Conservation (phyloP, 768 basidiomycete species). For the Mycena belliarum region DNA sequence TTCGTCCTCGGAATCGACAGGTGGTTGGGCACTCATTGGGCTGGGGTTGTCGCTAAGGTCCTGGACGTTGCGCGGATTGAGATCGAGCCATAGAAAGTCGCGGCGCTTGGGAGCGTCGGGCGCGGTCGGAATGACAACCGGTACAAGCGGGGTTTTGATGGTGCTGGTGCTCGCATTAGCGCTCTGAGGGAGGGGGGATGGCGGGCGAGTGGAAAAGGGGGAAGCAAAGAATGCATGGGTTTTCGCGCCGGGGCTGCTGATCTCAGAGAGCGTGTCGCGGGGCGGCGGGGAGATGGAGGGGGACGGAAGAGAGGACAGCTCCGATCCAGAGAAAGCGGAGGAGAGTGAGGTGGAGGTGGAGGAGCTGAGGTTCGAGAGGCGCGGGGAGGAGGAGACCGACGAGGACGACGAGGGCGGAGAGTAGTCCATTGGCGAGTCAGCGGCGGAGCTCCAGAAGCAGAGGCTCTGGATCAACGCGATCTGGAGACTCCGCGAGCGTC, state of each 20-base stretch:
- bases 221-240: conserved; percentile 52
- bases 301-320: conserved; percentile 20
- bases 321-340: conserved; percentile 21
- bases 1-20: conserved; percentile 13
- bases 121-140: conserved; percentile 23
- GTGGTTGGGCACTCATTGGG: neutral
- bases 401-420: conserved; percentile 21
- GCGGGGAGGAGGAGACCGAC: conserved; percentile 20
- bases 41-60: conserved; percentile 11
- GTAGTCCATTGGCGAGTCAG: conserved; percentile 13
- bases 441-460: neutral
- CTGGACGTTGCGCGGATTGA: conserved; percentile 3
- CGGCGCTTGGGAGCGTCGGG: conserved; percentile 6
- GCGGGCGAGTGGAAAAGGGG: conserved; percentile 41
- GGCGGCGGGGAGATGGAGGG: conserved; percentile 19
- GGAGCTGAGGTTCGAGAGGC: conserved; percentile 18
- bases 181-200: conserved; percentile 32
- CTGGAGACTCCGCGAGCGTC: neutral
- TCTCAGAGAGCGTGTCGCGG: conserved; percentile 16
- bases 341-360: conserved; percentile 23
- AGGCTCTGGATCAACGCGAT: too few relatives aligned
- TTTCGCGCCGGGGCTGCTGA: conserved; percentile 32
- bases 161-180: conserved; percentile 22
- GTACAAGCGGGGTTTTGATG: conserved; percentile 16
- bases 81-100: conserved; percentile 16